Percentiles rank a stretch among this genome's conserved stretches.
Evolutionary conservation across 2,329 filamentous ascomycete genomes (phyloP).

Genomic region (Hymenoscyphus fraxineus): DNA sequence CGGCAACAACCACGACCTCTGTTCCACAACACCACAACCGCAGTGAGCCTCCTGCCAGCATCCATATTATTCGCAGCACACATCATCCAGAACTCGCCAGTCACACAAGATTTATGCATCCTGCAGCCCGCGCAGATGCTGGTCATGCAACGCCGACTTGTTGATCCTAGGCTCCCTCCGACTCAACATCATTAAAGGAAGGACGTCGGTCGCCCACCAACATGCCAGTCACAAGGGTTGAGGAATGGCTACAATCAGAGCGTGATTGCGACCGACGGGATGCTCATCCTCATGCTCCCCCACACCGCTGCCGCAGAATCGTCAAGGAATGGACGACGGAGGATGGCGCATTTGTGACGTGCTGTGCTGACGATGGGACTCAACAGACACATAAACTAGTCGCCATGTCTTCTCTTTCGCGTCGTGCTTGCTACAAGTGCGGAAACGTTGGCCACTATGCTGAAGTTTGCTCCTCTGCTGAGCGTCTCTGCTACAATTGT

Average conservation of each 20-base stretch:
- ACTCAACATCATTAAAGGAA: slow-evolving; percentile 20
- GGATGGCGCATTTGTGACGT: slow-evolving; percentile 35
- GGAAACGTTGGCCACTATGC: slow-evolving; percentile 77
- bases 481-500: slow-evolving; percentile 99
- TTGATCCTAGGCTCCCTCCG: slow-evolving; percentile 21
- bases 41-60: slow-evolving; percentile 3
- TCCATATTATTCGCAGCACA: slow-evolving; percentile 9
- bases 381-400: slow-evolving; percentile 34
- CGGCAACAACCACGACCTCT: not conserved
- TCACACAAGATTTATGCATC: slow-evolving; percentile 34
- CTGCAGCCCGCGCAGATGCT: slow-evolving; percentile 34
- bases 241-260: slow-evolving; percentile 33
- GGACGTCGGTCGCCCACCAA: slow-evolving; percentile 16
- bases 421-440: slow-evolving; percentile 70
- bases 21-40: slow-evolving; percentile 8
- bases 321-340: slow-evolving; percentile 32
- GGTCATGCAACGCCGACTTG: slow-evolving; percentile 31
- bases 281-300: slow-evolving; percentile 26
- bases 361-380: slow-evolving; percentile 37
- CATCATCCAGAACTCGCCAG: slow-evolving; percentile 13
- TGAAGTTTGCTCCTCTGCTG: slow-evolving; percentile 95
- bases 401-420: slow-evolving; percentile 73
- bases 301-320: slow-evolving; percentile 36
- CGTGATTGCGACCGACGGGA: slow-evolving; percentile 2
- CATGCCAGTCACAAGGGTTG: slow-evolving; percentile 34